Conservation (phyloP, 225 moss, liverwort and hornwort species). For the Takakia lepidozioides region DNA sequence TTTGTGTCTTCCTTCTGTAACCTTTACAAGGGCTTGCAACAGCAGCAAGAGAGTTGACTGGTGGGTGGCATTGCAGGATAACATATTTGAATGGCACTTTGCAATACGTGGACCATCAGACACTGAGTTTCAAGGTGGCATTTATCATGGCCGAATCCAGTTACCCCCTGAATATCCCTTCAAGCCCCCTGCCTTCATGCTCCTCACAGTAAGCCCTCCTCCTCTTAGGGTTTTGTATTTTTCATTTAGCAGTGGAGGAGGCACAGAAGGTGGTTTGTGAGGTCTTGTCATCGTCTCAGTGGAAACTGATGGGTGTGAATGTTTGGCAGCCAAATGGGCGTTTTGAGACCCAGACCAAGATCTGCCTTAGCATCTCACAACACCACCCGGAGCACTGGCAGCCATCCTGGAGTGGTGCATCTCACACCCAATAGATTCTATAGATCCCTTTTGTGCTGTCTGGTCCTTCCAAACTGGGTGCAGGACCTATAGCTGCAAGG, state of each 20-base stretch:
- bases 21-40: too few relatives aligned
- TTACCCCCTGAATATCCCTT: conserved; percentile 98
- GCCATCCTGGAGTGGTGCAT: conserved; percentile 93
- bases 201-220: conserved; percentile 52
- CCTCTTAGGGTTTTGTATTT: neutral
- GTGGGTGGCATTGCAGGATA: conserved; percentile 47
- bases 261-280: too few relatives aligned
- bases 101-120: conserved; percentile 96
- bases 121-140: conserved; percentile 93
- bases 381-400: conserved; percentile 99
- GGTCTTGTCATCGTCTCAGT: too few relatives aligned
- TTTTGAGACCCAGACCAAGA: conserved; percentile 96
- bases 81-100: conserved; percentile 99
- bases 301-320: too few relatives aligned
- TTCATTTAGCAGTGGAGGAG: conserved; percentile 1
- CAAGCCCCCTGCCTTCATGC: conserved; percentile 96
- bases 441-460: neutral
- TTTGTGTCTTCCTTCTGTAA: too few relatives aligned
- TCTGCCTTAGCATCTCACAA: conserved; percentile 95
- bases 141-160: conserved; percentile 99
- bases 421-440: too few relatives aligned
- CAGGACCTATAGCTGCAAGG: too few relatives aligned
- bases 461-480: too few relatives aligned
- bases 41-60: too few relatives aligned
- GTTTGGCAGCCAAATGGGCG: conserved; percentile 74